Percentiles rank a stretch among this genome's conserved stretches.
Conservation (phyloP, 352 stramenopile genomes). For the Phytopythium helicoides region DNA sequence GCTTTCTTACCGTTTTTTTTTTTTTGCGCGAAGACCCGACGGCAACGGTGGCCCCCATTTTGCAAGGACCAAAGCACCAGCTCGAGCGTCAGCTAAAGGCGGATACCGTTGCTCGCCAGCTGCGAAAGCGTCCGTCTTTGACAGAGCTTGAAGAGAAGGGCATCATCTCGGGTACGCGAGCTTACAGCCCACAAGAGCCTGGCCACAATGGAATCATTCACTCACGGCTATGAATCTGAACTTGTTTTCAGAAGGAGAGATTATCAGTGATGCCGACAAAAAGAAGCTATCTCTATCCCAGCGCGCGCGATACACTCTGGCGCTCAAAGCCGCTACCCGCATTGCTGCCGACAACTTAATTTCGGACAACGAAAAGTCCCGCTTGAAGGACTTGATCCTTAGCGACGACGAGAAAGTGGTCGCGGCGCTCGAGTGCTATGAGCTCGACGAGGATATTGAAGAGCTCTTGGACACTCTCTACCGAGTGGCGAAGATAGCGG, state of each 20-base stretch:
- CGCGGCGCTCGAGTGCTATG: conserved; percentile 77
- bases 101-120: conserved; percentile 61
- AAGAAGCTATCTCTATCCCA: conserved; percentile 54
- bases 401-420: conserved; percentile 76
- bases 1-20: conserved; percentile 1
- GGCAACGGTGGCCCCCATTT: conserved; percentile 44
- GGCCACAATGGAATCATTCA: conserved; percentile 7
- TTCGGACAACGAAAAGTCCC: conserved; percentile 66
- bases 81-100: conserved; percentile 71
- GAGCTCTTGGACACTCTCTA: conserved; percentile 86
- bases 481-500: conserved; percentile 58
- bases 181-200: conserved; percentile 5
- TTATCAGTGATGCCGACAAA: conserved; percentile 37
- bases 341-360: conserved; percentile 85
- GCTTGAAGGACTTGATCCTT: conserved; percentile 83
- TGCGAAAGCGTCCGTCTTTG: conserved; percentile 68
- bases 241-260: conserved; percentile 51
- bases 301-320: conserved; percentile 73
- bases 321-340: conserved; percentile 70
- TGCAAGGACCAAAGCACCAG: conserved; percentile 72
- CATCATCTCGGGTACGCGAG: conserved; percentile 58
- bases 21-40: conserved; percentile 44
- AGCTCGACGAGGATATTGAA: conserved; percentile 79
- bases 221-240: conserved; percentile 14
- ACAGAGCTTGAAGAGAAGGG: conserved; percentile 73